Percentiles rank a stretch among this genome's conserved stretches.
Conservation (phyloP, 768 basidiomycete species). For the Tulasnella sp. region DNA sequence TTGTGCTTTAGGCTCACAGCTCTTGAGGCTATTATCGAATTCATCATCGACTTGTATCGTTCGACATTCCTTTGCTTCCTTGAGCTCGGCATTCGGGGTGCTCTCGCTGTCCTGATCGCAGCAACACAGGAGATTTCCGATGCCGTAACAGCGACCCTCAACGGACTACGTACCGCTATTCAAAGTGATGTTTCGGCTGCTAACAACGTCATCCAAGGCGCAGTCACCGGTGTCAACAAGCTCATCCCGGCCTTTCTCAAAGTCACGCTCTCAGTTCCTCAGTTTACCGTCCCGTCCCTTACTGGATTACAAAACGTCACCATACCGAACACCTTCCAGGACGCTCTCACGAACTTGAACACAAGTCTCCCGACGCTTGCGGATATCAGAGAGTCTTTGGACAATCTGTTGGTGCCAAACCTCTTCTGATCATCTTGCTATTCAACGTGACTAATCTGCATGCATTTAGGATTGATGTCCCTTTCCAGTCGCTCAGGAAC, state of each 20-base stretch:
- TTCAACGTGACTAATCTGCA: no score
- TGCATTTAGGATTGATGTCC: constrained; percentile 62
- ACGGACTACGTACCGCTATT: constrained; percentile 53
- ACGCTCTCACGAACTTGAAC: constrained; percentile 67
- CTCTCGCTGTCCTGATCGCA: constrained; percentile 63
- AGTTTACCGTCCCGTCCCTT: constrained; percentile 67
- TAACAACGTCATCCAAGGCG: constrained; percentile 55
- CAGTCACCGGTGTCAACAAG: constrained; percentile 61
- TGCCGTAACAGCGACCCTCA: constrained; percentile 51
- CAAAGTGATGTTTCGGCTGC: constrained; percentile 57
- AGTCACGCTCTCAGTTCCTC: constrained; percentile 47
- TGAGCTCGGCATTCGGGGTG: constrained; percentile 78
- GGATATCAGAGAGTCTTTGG: constrained; percentile 57
- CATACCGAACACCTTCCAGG: constrained; percentile 66
- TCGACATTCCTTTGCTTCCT: constrained; percentile 90
- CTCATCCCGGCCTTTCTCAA: constrained; percentile 54
- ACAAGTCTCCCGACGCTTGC: constrained; percentile 65
- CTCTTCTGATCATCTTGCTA: no score
- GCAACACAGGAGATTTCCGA: constrained; percentile 77
- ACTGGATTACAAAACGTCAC: constrained; percentile 63
- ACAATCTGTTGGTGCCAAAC: constrained; percentile 52
- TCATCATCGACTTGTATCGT: constrained; percentile 84
- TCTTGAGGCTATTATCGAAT: constrained; percentile 83
- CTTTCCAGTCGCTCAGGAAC: constrained; percentile 78
- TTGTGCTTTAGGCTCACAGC: constrained; percentile 51